phyloP scores from a whole-genome alignment of 306 rosid genomes.

The Abrus pulchellus region DNA sequence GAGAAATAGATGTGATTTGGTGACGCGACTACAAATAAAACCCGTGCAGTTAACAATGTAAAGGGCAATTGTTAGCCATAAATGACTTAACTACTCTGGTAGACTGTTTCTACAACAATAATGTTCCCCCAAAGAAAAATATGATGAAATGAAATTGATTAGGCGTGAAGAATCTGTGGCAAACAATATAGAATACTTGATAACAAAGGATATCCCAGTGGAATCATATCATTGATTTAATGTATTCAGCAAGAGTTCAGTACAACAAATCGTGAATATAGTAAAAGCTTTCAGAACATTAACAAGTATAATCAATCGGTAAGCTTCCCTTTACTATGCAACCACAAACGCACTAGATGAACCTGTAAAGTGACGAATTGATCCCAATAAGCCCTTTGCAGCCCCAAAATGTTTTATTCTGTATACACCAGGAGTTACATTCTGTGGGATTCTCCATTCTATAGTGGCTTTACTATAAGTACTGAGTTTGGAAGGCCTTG shows the following conservation, averaged over 20 bases:
- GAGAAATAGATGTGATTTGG: no score
- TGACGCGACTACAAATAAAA: neutral
- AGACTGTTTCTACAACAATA: neutral
- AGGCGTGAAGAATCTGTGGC: neutral
- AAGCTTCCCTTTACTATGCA: conserved; percentile 51
- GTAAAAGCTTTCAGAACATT: neutral
- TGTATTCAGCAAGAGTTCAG: neutral
- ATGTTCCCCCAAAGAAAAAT: conserved; percentile 14
- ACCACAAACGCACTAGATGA: conserved; percentile 91
- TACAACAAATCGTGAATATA: neutral
- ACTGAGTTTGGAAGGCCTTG: conserved; percentile 78
- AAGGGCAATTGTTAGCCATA: neutral
- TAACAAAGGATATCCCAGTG: neutral
- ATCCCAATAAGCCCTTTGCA: conserved; percentile 69
- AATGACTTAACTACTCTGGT: conserved; percentile 10
- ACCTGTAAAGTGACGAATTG: conserved; percentile 82
- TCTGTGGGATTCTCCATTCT: conserved; percentile 85
- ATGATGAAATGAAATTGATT: neutral
- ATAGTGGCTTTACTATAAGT: conserved; percentile 69
- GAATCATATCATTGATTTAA: conserved; percentile 37
- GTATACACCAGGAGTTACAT: conserved; percentile 76
- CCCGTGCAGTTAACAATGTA: neutral
- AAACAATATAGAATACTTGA: neutral
- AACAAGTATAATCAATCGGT: neutral
- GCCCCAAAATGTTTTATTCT: conserved; percentile 90